phyloP scores from a whole-genome alignment of 768 basidiomycete genomes.

The Boletellus ananas region DNA sequence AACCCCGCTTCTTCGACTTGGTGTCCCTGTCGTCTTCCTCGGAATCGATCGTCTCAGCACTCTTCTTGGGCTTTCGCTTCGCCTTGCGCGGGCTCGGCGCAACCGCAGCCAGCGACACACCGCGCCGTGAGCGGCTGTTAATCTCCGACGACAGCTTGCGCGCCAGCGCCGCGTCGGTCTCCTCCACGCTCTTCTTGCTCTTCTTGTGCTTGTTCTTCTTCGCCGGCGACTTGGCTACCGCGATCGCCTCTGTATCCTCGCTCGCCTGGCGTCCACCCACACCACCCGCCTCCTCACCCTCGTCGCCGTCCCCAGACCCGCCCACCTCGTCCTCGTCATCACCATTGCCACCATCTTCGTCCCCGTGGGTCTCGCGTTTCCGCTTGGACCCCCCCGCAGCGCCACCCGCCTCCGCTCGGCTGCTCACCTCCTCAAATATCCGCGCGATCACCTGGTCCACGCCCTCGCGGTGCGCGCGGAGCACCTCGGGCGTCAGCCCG shows the following conservation, averaged over 20 bases:
- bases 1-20: slow-evolving; percentile 49
- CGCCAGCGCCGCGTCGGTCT: slow-evolving; percentile 68
- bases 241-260: slow-evolving; percentile 22
- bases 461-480: slow-evolving; percentile 64
- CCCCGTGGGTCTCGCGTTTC: slow-evolving; percentile 21
- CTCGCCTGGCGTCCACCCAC: slow-evolving; percentile 3
- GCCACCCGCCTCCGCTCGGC: slow-evolving; percentile 26
- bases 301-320: background rate
- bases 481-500: slow-evolving; percentile 50
- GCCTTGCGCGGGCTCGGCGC: slow-evolving; percentile 41
- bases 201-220: slow-evolving; percentile 39
- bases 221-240: slow-evolving; percentile 17
- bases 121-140: slow-evolving; percentile 57
- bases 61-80: slow-evolving; percentile 48
- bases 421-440: slow-evolving; percentile 63
- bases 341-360: slow-evolving; percentile 10
- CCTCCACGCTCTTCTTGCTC: slow-evolving; percentile 45
- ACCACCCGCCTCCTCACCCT: slow-evolving; percentile 21
- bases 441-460: slow-evolving; percentile 66
- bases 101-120: slow-evolving; percentile 34
- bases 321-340: background rate
- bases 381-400: slow-evolving; percentile 19
- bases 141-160: slow-evolving; percentile 68
- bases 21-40: slow-evolving; percentile 49
- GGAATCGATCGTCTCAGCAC: slow-evolving; percentile 44